Conservation (phyloP, 2,329 filamentous ascomycete genomes). For the Fusarium verrucosum region DNA sequence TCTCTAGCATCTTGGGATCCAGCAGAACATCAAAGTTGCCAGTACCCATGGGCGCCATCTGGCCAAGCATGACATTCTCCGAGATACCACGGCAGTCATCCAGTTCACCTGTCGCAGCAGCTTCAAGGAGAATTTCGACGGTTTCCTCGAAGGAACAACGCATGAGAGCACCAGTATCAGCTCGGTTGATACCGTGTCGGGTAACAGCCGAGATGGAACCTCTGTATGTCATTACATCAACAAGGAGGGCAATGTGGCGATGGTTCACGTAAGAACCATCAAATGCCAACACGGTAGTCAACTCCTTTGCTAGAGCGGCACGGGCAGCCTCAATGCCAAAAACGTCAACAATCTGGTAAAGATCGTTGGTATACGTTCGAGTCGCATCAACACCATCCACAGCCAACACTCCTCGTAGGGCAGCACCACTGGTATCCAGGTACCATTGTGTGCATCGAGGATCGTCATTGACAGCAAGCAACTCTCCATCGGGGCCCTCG, state of each 20-base stretch:
- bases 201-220: conserved; percentile 96
- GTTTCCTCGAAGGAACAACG: conserved; percentile 99
- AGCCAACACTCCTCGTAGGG: conserved; percentile 82
- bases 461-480: conserved; percentile 78
- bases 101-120: conserved; percentile 91
- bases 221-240: conserved; percentile 97
- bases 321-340: conserved; percentile 97
- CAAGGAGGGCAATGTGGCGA: conserved; percentile 91
- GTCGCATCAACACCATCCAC: conserved; percentile 88
- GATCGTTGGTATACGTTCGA: conserved; percentile 92
- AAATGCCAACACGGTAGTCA: conserved; percentile 94
- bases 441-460: conserved; percentile 89
- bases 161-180: conserved; percentile 98
- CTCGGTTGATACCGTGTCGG: conserved; percentile 97
- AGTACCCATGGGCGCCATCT: conserved; percentile 96
- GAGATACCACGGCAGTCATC: conserved; percentile 98
- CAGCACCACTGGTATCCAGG: conserved; percentile 91
- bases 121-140: conserved; percentile 96
- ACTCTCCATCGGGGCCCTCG: conserved; percentile 73
- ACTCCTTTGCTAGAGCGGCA: conserved; percentile 83
- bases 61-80: conserved; percentile 98
- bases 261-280: conserved; percentile 99
- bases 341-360: conserved; percentile 92
- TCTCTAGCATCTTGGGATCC: conserved; percentile 95
- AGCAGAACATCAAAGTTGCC: conserved; percentile 94